These are phyloP conservation scores for Kwoniella mangroviensis DNA, from an alignment of 768 basidiomycete genomes.

Conservation along the genomic window DNA sequence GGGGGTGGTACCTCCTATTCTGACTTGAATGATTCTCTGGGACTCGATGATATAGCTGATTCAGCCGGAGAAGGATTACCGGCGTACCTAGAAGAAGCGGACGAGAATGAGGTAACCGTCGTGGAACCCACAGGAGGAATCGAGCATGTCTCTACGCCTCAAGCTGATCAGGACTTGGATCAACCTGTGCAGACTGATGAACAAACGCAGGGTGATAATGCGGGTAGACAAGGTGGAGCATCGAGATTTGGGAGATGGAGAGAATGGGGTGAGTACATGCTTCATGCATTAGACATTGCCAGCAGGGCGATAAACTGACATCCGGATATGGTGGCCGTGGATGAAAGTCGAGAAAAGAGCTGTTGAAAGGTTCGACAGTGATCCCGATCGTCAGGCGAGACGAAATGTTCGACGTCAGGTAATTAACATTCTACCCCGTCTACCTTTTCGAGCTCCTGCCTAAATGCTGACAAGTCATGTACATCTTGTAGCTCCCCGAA, in stretches of 20 bases:
- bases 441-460: too few species aligned
- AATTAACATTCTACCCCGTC: background rate
- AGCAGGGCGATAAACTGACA: too few species aligned
- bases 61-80: constrained; percentile 10
- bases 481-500: constrained; percentile 3
- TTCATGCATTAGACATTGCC: background rate
- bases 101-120: constrained; percentile 1
- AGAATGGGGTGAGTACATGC: constrained; percentile 17
- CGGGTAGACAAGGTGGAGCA: background rate
- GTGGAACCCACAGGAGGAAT: background rate
- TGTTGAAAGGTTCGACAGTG: constrained; percentile 1
- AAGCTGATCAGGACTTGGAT: background rate
- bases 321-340: background rate
- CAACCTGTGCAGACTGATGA: background rate
- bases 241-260: constrained; percentile 17
- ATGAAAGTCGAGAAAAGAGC: constrained; percentile 17
- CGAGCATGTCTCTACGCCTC: background rate
- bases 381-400: background rate
- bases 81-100: constrained; percentile 9
- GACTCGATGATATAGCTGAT: constrained; percentile 2
- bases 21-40: background rate
- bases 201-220: background rate
- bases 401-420: constrained; percentile 13
- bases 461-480: background rate
- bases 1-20: background rate